Conservation (phyloP, 2,329 filamentous ascomycete species). For the Pyrenochaeta sp. region DNA sequence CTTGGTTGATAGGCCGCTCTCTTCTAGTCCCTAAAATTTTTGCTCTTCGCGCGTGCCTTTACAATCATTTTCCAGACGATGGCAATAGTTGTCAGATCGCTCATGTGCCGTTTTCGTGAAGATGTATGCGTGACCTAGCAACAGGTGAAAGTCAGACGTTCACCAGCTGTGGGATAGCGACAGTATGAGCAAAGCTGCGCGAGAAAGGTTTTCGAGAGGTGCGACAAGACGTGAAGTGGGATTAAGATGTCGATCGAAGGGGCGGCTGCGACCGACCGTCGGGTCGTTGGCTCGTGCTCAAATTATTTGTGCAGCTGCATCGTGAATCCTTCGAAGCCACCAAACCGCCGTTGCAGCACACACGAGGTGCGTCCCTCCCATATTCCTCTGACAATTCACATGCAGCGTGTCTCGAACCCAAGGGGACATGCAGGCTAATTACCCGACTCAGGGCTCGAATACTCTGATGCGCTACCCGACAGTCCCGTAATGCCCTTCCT, state of each 20-base stretch:
- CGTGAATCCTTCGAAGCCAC: constrained; percentile 33
- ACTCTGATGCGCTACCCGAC: not conserved
- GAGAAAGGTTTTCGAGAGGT: not conserved
- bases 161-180: not conserved
- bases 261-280: constrained; percentile 15
- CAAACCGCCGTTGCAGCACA: constrained; percentile 18
- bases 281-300: constrained; percentile 22
- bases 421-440: not conserved
- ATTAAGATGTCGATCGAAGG: constrained; percentile 32
- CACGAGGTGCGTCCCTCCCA: constrained; percentile 12
- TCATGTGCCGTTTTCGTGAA: not conserved
- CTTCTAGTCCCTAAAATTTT: not conserved
- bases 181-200: not conserved
- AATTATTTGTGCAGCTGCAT: constrained; percentile 22
- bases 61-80: not conserved
- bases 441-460: constrained; percentile 2
- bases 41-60: not conserved
- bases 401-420: not conserved
- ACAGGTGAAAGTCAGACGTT: not conserved
- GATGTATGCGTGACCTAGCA: not conserved
- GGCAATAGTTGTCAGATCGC: not conserved
- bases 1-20: not conserved
- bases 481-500: constrained; percentile 13
- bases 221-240: constrained; percentile 25
- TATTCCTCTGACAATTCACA: not conserved